Percentiles rank a stretch among this genome's conserved stretches.
Evolutionary conservation across 768 basidiomycete genomes (phyloP).

Genomic region (Hygrophoropsis aurantiaca): DNA sequence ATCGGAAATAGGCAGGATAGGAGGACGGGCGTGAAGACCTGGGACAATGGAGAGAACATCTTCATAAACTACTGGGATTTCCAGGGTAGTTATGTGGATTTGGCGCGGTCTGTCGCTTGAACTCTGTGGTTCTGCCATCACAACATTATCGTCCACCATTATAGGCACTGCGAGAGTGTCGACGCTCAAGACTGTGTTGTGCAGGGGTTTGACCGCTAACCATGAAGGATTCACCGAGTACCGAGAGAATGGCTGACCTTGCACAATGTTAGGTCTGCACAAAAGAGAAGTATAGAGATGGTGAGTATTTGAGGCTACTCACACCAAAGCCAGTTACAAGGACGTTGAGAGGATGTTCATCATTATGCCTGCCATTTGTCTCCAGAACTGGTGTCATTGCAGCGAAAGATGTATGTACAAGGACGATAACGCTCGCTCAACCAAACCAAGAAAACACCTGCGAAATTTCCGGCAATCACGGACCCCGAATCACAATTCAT

Average conservation of each 20-base stretch:
- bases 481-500: too few relatives aligned
- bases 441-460: too few relatives aligned
- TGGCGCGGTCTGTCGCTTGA: constrained; percentile 29
- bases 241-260: constrained; percentile 52
- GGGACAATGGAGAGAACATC: constrained; percentile 55
- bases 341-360: constrained; percentile 41
- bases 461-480: too few relatives aligned
- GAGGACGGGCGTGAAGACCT: constrained; percentile 60
- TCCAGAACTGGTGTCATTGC: constrained; percentile 32
- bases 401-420: neutral
- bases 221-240: constrained; percentile 68
- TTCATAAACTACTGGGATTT: constrained; percentile 61
- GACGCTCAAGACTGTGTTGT: constrained; percentile 50
- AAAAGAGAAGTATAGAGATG: constrained; percentile 19
- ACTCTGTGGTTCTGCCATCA: constrained; percentile 10
- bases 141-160: constrained; percentile 16
- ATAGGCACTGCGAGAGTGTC: constrained; percentile 32
- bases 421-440: neutral
- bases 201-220: constrained; percentile 64
- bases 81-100: constrained; percentile 59
- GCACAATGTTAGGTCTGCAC: constrained; percentile 15
- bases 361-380: constrained; percentile 16
- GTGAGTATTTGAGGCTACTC: constrained; percentile 30
- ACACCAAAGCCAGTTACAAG: constrained; percentile 57
- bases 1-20: constrained; percentile 41